Evolutionary conservation across 2,329 filamentous ascomycete species (phyloP).

Genomic region (Chrysosporium keratinophilum): DNA sequence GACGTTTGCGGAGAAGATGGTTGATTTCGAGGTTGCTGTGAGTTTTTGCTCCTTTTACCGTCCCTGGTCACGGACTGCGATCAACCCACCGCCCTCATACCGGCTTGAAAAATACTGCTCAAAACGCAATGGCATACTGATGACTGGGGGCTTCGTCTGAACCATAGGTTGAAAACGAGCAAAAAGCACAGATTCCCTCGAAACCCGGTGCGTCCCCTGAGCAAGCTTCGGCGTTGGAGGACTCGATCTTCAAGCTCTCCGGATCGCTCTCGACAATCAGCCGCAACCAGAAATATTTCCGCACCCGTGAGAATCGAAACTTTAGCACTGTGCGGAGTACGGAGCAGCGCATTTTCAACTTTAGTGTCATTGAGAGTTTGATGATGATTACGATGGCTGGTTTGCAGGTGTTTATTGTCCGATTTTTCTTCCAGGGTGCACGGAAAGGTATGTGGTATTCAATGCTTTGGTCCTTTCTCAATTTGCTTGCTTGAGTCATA

Average conservation of each 20-base stretch:
- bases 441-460: constrained; percentile 48
- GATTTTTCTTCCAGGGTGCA: constrained; percentile 96
- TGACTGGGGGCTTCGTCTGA: neutral
- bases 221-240: constrained; percentile 78
- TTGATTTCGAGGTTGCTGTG: constrained; percentile 95
- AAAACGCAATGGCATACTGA: neutral
- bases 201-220: constrained; percentile 83
- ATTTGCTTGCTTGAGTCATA: too few species aligned
- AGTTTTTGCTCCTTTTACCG: constrained; percentile 23
- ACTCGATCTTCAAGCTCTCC: constrained; percentile 90
- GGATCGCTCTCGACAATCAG: constrained; percentile 88
- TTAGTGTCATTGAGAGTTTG: constrained; percentile 81
- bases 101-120: constrained; percentile 6
- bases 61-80: neutral
- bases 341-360: constrained; percentile 91
- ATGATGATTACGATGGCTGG: constrained; percentile 94
- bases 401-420: constrained; percentile 90
- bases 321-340: constrained; percentile 97
- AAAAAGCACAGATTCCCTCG: constrained; percentile 67
- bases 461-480: neutral
- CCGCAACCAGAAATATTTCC: constrained; percentile 98
- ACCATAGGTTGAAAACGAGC: constrained; percentile 79
- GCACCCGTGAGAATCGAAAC: constrained; percentile 95
- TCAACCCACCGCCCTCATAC: neutral
- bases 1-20: constrained; percentile 92